Evolutionary conservation across 169 alveolate species (phyloP).

Genomic region (Plasmodium malariae): DNA sequence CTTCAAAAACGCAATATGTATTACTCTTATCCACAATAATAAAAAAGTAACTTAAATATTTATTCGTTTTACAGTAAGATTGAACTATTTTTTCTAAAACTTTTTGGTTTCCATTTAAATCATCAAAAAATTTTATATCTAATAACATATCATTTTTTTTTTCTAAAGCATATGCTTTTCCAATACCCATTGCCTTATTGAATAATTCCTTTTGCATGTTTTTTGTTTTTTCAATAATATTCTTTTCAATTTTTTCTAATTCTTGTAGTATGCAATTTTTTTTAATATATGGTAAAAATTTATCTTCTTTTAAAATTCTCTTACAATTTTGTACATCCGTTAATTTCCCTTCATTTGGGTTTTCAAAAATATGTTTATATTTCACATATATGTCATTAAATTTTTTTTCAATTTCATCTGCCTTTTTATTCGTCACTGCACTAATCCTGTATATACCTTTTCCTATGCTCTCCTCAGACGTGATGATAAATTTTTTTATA

Average conservation of each 20-base stretch:
- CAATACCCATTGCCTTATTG: constrained; percentile 52
- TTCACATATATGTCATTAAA: constrained; percentile 78
- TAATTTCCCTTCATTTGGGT: constrained; percentile 78
- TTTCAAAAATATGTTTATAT: constrained; percentile 78
- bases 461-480: constrained; percentile 93
- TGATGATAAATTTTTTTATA: constrained; percentile 82
- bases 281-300: constrained; percentile 67
- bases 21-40: constrained; percentile 57
- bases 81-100: constrained; percentile 71
- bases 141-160: constrained; percentile 32
- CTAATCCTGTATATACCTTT: constrained; percentile 92
- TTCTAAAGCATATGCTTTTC: constrained; percentile 51
- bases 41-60: constrained; percentile 52
- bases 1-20: constrained; percentile 74
- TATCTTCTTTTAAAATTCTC: constrained; percentile 72
- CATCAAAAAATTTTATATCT: constrained; percentile 65
- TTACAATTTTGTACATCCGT: constrained; percentile 70
- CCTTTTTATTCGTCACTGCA: constrained; percentile 89
- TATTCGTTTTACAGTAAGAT: constrained; percentile 49
- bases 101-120: constrained; percentile 69
- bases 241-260: constrained; percentile 62
- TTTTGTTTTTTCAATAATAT: constrained; percentile 60
- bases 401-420: constrained; percentile 81
- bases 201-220: constrained; percentile 68
- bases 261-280: constrained; percentile 44